These are phyloP conservation scores for Rubia yunnanensis DNA, from an alignment of 257 asterid species.

Conservation along the genomic window DNA sequence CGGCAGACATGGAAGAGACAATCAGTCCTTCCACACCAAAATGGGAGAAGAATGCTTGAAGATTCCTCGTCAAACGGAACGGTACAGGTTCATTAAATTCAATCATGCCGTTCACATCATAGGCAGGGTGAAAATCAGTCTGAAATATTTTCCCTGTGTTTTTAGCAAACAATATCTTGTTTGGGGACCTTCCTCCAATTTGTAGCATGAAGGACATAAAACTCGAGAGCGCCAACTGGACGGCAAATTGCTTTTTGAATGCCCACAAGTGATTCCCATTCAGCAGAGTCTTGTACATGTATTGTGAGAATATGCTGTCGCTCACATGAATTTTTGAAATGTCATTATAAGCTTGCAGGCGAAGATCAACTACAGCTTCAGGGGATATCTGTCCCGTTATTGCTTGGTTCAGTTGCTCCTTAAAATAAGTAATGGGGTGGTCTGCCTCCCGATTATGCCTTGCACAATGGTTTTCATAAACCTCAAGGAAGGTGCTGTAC, in stretches of 20 bases:
- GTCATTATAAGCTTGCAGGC: conserved; percentile 84
- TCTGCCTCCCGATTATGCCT: conserved; percentile 93
- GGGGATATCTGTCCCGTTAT: conserved; percentile 90
- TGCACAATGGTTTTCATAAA: conserved; percentile 96
- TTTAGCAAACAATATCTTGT: conserved; percentile 92
- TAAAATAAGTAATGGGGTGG: conserved; percentile 75
- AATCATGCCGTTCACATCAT: conserved; percentile 92
- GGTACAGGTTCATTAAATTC: conserved; percentile 97
- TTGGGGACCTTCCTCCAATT: conserved; percentile 97
- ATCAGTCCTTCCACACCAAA: conserved; percentile 96
- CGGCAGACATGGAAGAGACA: conserved; percentile 92
- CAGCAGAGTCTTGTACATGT: conserved; percentile 85
- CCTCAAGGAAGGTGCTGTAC: conserved; percentile 97
- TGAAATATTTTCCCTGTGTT: conserved; percentile 95
- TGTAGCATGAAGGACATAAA: conserved; percentile 95
- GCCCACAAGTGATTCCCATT: conserved; percentile 96
- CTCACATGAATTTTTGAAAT: conserved; percentile 71
- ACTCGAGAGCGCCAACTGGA: conserved; percentile 93
- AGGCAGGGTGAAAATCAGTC: conserved; percentile 97
- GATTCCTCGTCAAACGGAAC: conserved; percentile 90
- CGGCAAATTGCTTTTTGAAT: conserved; percentile 92
- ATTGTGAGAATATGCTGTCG: conserved; percentile 94
- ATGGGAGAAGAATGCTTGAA: conserved; percentile 92
- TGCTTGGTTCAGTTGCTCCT: conserved; percentile 96
- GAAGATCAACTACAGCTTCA: conserved; percentile 95